Evolutionary conservation across 306 rosid genomes (phyloP).

Genomic region (Cajanus cajan): DNA sequence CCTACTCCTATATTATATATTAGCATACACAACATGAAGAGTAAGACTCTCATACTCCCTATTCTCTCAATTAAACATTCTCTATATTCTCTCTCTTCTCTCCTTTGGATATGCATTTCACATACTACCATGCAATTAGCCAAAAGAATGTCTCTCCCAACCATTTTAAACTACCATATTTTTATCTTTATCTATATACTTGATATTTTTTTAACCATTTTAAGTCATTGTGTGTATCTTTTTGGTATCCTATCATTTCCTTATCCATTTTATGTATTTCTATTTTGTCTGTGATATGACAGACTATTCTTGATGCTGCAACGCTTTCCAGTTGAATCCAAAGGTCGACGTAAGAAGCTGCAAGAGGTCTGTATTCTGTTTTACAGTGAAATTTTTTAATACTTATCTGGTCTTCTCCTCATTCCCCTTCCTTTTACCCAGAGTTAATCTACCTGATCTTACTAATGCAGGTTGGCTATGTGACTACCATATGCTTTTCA

Average conservation of each 20-base stretch:
- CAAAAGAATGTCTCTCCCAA: background rate
- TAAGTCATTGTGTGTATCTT: slow-evolving; percentile 10
- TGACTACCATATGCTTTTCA: slow-evolving; percentile 91
- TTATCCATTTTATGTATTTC: background rate
- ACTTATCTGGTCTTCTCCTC: background rate
- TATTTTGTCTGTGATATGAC: slow-evolving; percentile 35
- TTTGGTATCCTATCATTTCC: slow-evolving; percentile 15
- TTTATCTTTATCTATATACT: background rate
- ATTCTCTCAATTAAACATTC: background rate
- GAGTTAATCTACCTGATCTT: slow-evolving; percentile 13
- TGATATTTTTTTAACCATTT: background rate
- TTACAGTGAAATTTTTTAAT: background rate
- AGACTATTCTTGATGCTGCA: slow-evolving; percentile 98
- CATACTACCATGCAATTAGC: background rate
- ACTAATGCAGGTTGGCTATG: slow-evolving; percentile 87
- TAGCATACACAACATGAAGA: background rate
- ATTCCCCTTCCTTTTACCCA: background rate
- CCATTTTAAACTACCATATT: background rate
- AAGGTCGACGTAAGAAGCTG: slow-evolving; percentile 97
- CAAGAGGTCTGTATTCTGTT: slow-evolving; percentile 69
- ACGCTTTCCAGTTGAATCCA: slow-evolving; percentile 98
- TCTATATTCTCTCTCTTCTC: background rate
- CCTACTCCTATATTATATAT: background rate
- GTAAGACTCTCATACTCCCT: background rate
- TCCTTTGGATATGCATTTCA: background rate